Percentiles rank a stretch among this genome's conserved stretches.
Conservation (phyloP, 1,284 basidiomycete species). For the Peniophora sp. region DNA sequence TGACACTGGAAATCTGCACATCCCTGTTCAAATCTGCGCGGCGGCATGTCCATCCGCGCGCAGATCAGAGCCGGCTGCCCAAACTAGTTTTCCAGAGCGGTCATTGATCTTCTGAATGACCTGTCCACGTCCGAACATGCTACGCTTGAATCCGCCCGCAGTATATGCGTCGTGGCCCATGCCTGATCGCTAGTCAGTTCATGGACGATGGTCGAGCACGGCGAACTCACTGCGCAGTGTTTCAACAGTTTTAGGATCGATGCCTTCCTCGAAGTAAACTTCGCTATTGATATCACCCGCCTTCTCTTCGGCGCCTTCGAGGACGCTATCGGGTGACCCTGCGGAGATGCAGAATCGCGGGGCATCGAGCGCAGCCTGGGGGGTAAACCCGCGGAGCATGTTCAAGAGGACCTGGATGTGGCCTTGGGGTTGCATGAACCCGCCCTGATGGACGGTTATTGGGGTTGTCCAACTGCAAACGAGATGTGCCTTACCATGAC, state of each 20-base stretch:
- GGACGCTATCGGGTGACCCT: slow-evolving; percentile 62
- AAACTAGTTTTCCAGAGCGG: slow-evolving; percentile 59
- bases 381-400: slow-evolving; percentile 77
- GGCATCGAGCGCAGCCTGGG: slow-evolving; percentile 84
- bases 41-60: slow-evolving; percentile 85
- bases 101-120: slow-evolving; percentile 76
- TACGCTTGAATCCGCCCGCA: slow-evolving; percentile 54
- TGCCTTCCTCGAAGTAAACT: slow-evolving; percentile 85
- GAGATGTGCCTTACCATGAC: too few species aligned
- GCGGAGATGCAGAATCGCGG: slow-evolving; percentile 95
- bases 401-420: slow-evolving; percentile 94
- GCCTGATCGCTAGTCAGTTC: slow-evolving; percentile 24
- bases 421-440: slow-evolving; percentile 62
- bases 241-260: slow-evolving; percentile 51
- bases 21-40: slow-evolving; percentile 62
- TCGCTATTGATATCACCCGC: slow-evolving; percentile 72
- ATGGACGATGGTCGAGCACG: neutral
- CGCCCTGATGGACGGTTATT: neutral
- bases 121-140: slow-evolving; percentile 88
- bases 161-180: slow-evolving; percentile 84
- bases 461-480: slow-evolving; percentile 69
- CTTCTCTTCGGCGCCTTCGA: slow-evolving; percentile 29
- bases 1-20: too few species aligned
- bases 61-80: slow-evolving; percentile 85
- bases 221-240: slow-evolving; percentile 49